Base-by-base conservation (phyloP, 805 yeast species). In the Candida quercuum region DNA sequence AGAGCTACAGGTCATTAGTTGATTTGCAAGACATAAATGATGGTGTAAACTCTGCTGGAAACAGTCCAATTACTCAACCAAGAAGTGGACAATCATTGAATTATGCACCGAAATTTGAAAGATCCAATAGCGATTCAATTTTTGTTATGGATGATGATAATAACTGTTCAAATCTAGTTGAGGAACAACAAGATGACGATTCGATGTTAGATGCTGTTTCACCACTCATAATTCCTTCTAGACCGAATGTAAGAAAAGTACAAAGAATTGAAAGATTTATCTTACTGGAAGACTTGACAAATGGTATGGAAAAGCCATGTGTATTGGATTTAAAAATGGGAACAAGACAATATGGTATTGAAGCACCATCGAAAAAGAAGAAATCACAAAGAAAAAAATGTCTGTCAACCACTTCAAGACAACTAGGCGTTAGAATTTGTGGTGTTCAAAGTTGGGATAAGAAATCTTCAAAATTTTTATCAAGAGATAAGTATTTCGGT, bases 321-420 rank as follows among this genome's bases (percentile, higher is more conserved):
- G 98, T 91, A 0, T 64, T 93, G 35, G 99, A 93, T 61, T 67
- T 93, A 50, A 93, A 93, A 57, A 93, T 93, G 98, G 99, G 99
- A 1, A 91, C 99, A 0, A 71, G 99, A 41, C 99, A 93, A 61
- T 93, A 93, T 53, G 99, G 99, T 9, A 82, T 91, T n/a, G 95
- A 88, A 46, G 97, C 98, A 0, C 69, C 71, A 6, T 58, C 63
- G 12, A 63, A 77, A 34, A 93, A 93, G 60, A 82, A 79, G 53
- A 56, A 64, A 33, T 86, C 96, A 1, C 99, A 93, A 63, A 64
- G 86, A 24, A 69, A 69, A 38, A 93, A 93, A 61, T 93, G 99
- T 60, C 64, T 71, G 3, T 61, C 67, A 39, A 91, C 98, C 0
- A 91, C 98, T 0, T 81, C 93, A 2, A 66, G 87, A 31, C 63